Base-by-base conservation (phyloP, 2,329 filamentous ascomycete genomes). In the Cladophialophora psammophila region DNA sequence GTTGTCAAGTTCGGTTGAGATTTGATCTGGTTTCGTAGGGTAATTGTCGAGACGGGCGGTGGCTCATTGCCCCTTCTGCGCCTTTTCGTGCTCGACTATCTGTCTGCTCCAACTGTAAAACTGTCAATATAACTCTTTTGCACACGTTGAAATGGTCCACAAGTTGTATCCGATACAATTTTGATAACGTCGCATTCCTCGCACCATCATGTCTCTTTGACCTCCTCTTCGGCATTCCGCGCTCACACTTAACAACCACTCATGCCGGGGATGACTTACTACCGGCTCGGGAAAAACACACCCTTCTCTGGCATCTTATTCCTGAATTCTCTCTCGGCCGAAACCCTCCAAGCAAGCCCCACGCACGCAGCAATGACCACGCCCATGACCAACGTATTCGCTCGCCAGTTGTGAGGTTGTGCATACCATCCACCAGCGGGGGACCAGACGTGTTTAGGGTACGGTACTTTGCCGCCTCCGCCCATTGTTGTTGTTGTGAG, bases 341-440 rank as follows among this genome's bases (percentile, higher is more conserved):
- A 93, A 74, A 90, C 80, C 75, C 85, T 91, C 86, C 88, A 94
- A 69, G 85, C 86, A 75, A 90, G 80, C 58, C 86, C 89, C 66
- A 86, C 84, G 72, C 96, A 85, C 70, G 91, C 89, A 72, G 90
- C 72, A 60, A 95, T 83, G 64, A 90, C 86, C 56, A 83, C 86
- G 67, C 87, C 87, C 77, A 93, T 88, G 73, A 95, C 84, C 63
- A 90, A 85, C 5, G 95, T 99, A 85, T 99, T 99, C 76, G 84
- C 83, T 80, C 91, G 95, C 95, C 95, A 99, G 86, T 99, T 99
- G 73, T 87, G 85, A 62, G 95, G 95, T 80, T 96, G 94, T 63
- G 90, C 84, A 82, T 99, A 99, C 95, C 95, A 99, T 82, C 95
- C 95, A 86, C 95, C 95, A 72, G 94, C 86, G 69, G 95, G 95